Evolutionary conservation across 225 moss, liverwort and hornwort species (phyloP), one percentile per base, ranked within the genome.

Genomic region (Climacium dendroides): DNA sequence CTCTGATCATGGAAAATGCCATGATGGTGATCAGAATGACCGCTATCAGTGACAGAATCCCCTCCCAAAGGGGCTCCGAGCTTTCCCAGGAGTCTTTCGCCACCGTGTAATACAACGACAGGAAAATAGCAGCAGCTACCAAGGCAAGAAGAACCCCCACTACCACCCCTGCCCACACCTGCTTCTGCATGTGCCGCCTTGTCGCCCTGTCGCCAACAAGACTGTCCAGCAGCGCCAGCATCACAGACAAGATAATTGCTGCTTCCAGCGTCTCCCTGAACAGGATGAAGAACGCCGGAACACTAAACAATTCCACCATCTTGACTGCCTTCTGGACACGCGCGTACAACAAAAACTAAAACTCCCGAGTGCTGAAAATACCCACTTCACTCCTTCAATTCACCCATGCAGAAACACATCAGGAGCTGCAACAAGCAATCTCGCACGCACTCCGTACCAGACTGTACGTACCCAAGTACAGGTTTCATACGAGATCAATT

Each of bases 181-280:
- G 89, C 39, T 74, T 79, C 89, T 89, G 87, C 91, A 91, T 62
- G 15, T 83, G 83, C 6, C 79, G 59, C 16, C 83, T 48, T 0
- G 34, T 0, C 0, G 0, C 4, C 3, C 9, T 28, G 34, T 90
- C 83, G 34, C 11, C 20, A 10, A 89, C 88, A 4, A 88, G 75
- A 17, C 17, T 63, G 80, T 91, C 83, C 4, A 91, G 61, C 41
- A 91, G 39, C 82, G 85, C 88, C n/a, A 91, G 22, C 89, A 91
- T 35, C 37, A 91, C 88, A 0, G 89, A 91, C 5, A 91, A 6
- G 9, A 91, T 91, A 39, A 86, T 91, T 0, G 91, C 91, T 0
- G 89, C 91, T 66, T 91, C 91, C 47, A 91, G 86, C 19, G 89
- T 91, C 83, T 91, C 89, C 74, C 88, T 43, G 48, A 91, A 90